Evolutionary conservation across 2,329 filamentous ascomycete genomes (phyloP), one percentile per base, ranked within the genome.

Genomic region (Neoscytalidium dimidiatum): DNA sequence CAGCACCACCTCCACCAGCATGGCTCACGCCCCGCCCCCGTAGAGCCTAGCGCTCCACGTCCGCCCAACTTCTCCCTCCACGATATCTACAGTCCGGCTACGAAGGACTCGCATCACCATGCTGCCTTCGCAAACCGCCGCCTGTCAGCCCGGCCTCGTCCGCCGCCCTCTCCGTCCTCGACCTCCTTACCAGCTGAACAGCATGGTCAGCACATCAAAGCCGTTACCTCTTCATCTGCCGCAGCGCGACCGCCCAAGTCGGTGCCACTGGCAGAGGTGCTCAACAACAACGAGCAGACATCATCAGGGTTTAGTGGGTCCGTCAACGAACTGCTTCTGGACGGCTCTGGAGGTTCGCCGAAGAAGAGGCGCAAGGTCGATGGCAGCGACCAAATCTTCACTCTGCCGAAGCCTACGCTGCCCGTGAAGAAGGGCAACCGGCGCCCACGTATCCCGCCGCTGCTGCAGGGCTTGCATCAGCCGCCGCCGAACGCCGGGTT

Each of bases 401-500:
- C 52, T 29, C 41, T 49, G 21, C 62, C 51, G 2, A 79, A 79
- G 66, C 75, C 78, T 21, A 78, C 71, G 31, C 72, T 73, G 57
- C 71, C 67, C 33, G 41, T 31, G 23, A 74, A 73, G 66, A 76
- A 73, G 57, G 69, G 68, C 21, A 62, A 70, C 21, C 74, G 72
- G 67, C 68, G 78, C 43, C 75, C 75, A 14, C 73, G 78, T 26
- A 79, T 83, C 56, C 82, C 81, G 13, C 82, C 82, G 7, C 74
- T 83, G 17, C 74, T 89, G 11, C 87, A 87, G 70, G 86, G 86
- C 7, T 74, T 89, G 48, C 86, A 88, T 74, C 86, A 89, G 67
- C 87, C 87, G 2, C 87, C 87, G 14, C 86, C 86, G 8, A 84
- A 88, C 72, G 85, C 85, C 51, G 82, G 84, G 13, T 74, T 88